Evolutionary conservation across 306 rosid genomes (phyloP).

Genomic region (Alnus rubra): DNA sequence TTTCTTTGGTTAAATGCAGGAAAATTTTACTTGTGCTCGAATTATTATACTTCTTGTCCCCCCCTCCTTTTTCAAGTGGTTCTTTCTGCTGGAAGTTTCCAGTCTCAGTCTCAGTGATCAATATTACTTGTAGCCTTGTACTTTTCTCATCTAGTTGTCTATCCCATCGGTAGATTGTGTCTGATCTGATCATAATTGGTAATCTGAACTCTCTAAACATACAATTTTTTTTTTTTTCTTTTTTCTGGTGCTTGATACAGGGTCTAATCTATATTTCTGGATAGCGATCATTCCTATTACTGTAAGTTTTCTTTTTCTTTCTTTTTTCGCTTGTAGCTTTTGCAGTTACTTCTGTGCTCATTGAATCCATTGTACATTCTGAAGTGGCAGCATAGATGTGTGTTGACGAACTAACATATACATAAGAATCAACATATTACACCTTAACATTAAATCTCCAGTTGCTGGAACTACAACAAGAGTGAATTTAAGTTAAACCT

Average conservation of each 20-base stretch:
- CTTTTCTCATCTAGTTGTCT: not conserved
- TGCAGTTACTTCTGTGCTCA: not conserved
- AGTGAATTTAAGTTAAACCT: not conserved
- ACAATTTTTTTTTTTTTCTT: not conserved
- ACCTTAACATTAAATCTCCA: not conserved
- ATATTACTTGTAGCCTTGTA: not conserved
- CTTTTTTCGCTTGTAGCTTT: conserved; percentile 9
- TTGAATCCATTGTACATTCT: not conserved
- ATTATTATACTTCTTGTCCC: not conserved
- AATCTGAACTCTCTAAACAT: conserved; percentile 30
- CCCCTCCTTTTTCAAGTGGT: not conserved
- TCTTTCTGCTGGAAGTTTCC: conserved; percentile 1
- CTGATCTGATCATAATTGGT: conserved; percentile 13
- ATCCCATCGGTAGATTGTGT: not conserved
- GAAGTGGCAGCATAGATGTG: not conserved
- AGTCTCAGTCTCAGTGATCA: conserved; percentile 10
- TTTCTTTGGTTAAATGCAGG: not conserved
- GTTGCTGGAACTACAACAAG: not conserved
- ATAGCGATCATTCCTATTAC: conserved; percentile 83
- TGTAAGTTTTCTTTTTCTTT: conserved; percentile 51
- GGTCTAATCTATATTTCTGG: conserved; percentile 98
- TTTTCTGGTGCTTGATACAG: conserved; percentile 43
- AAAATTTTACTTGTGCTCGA: not conserved
- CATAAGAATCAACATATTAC: not conserved
- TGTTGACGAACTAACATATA: not conserved